Evolutionary conservation across 805 yeast species (phyloP).

Genomic region (Starmerella sirachaensis): DNA sequence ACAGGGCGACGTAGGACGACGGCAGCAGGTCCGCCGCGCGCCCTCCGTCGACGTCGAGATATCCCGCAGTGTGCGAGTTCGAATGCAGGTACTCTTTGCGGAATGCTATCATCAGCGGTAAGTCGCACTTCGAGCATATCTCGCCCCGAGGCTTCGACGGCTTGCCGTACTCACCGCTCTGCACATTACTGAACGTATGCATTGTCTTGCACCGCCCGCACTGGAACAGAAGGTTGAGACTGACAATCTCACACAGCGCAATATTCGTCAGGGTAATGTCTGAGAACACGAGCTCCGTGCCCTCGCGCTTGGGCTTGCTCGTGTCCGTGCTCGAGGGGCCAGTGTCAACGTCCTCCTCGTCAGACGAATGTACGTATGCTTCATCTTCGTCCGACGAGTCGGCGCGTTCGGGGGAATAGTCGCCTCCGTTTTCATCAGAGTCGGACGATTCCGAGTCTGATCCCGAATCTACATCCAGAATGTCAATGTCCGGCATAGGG

Average conservation of each 20-base stretch:
- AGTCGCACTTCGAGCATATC: constrained; percentile 29
- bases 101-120: constrained; percentile 28
- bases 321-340: constrained; percentile 7
- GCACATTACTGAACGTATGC: constrained; percentile 28
- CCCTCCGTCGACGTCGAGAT: constrained; percentile 32
- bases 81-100: constrained; percentile 31
- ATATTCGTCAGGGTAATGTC: constrained; percentile 27
- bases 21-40: constrained; percentile 29
- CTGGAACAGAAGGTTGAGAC: constrained; percentile 28
- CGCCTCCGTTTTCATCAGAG: not conserved
- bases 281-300: constrained; percentile 29
- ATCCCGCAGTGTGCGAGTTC: constrained; percentile 27
- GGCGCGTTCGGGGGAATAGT: not conserved
- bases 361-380: constrained; percentile 19
- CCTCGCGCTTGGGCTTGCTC: constrained; percentile 21
- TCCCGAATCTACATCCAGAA: constrained; percentile 7
- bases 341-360: constrained; percentile 24
- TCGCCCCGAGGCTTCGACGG: constrained; percentile 26
- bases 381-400: constrained; percentile 3
- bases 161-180: constrained; percentile 28
- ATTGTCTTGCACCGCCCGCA: constrained; percentile 31
- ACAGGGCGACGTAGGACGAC: constrained; percentile 29
- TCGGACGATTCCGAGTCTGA: constrained; percentile 5
- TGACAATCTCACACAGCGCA: constrained; percentile 28
- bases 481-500: not conserved